A percentile compares a stretch with the other conserved stretches of the same genome.
Conservation (phyloP, 75 land plant genomes). For the Sequoiadendron giganteum region DNA sequence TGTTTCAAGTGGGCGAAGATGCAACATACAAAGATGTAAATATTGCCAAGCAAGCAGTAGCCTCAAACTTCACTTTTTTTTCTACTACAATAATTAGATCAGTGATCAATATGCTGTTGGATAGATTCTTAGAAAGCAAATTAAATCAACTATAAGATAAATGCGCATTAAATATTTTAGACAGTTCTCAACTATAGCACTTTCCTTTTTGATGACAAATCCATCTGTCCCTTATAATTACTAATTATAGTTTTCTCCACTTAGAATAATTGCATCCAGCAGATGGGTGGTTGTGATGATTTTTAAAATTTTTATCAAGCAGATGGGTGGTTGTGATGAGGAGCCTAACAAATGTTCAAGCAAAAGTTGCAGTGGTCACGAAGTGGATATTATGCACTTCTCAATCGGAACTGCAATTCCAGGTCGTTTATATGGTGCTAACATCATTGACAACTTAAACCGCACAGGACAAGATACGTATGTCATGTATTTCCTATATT, state of each 20-base stretch:
- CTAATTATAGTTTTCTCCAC: neutral
- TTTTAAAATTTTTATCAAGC: slow-evolving; percentile 45
- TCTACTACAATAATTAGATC: neutral
- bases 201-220: neutral
- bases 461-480: slow-evolving; percentile 89
- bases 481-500: neutral
- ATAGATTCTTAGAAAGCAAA: neutral
- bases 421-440: slow-evolving; percentile 89
- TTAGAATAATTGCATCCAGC: neutral
- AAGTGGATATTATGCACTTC: slow-evolving; percentile 95
- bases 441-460: slow-evolving; percentile 64
- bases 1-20: slow-evolving; percentile 84
- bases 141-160: neutral
- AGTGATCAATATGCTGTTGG: neutral
- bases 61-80: neutral
- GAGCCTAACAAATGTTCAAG: slow-evolving; percentile 46
- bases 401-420: slow-evolving; percentile 89
- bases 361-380: slow-evolving; percentile 77
- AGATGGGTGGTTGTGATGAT: slow-evolving; percentile 96
- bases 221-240: neutral
- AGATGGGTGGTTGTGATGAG: slow-evolving; percentile 95
- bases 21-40: slow-evolving; percentile 84
- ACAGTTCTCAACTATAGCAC: neutral
- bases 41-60: neutral
- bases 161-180: neutral